phyloP scores from a whole-genome alignment of 2,329 filamentous ascomycete species.

The Aspergillus aculeatinus region DNA sequence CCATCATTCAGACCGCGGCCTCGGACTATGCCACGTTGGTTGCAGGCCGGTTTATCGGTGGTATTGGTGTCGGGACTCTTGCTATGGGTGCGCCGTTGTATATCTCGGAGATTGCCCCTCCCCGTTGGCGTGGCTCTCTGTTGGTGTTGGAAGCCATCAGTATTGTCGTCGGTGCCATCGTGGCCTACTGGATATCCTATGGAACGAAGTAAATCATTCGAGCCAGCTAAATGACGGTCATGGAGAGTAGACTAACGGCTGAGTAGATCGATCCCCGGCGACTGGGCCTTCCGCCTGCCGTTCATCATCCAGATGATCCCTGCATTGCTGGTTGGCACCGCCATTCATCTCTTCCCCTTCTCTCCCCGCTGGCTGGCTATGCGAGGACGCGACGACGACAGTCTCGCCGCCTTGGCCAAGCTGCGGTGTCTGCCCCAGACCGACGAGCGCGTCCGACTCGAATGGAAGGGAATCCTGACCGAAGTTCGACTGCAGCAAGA shows the following conservation, averaged over 20 bases:
- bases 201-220: constrained; percentile 40
- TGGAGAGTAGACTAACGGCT: no score
- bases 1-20: constrained; percentile 39
- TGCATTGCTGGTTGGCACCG: constrained; percentile 29
- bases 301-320: constrained; percentile 45
- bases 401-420: constrained; percentile 43
- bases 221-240: background rate
- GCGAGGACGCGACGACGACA: constrained; percentile 46
- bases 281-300: constrained; percentile 49
- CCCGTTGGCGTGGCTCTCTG: constrained; percentile 24
- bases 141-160: constrained; percentile 24
- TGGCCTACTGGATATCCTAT: constrained; percentile 45
- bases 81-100: constrained; percentile 50
- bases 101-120: constrained; percentile 48
- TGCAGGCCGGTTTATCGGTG: constrained; percentile 37
- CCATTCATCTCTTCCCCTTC: constrained; percentile 49
- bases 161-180: constrained; percentile 26
- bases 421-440: constrained; percentile 48
- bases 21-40: constrained; percentile 30
- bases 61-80: constrained; percentile 39
- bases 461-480: constrained; percentile 49
- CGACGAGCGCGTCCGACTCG: constrained; percentile 50
- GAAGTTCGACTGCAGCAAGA: constrained; percentile 51
- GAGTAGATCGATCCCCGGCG: constrained; percentile 18
- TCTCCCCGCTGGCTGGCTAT: constrained; percentile 54